Conservation (phyloP, 306 rosid species). For the Benincasa hispida region DNA sequence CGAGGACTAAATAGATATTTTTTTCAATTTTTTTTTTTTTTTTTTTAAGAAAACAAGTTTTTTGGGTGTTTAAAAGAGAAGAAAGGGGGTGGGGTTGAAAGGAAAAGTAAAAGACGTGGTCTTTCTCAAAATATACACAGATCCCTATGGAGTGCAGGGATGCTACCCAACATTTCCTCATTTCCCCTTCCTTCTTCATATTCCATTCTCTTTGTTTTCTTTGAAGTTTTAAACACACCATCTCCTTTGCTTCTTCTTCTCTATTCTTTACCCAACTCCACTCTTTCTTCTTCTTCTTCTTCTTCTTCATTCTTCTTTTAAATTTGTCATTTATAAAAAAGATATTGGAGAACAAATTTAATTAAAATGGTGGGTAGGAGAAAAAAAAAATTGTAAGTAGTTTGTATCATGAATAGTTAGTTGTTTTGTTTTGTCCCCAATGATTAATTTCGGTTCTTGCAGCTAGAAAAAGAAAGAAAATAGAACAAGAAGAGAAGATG, state of each 20-base stretch:
- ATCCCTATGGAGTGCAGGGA: constrained; percentile 92
- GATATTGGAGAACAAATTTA: background rate
- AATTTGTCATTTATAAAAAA: background rate
- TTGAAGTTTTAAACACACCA: constrained; percentile 42
- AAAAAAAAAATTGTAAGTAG: background rate
- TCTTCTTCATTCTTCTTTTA: background rate
- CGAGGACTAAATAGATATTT: too few relatives aligned
- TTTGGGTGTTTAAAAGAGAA: background rate
- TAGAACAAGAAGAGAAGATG: constrained; percentile 24
- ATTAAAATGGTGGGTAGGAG: background rate
- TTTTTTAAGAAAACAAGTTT: too few relatives aligned
- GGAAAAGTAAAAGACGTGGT: constrained; percentile 34
- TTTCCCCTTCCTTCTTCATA: constrained; percentile 1
- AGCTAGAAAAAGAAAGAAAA: background rate
- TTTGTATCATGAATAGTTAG: too few relatives aligned
- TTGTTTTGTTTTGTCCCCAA: background rate
- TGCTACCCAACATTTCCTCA: constrained; percentile 44
- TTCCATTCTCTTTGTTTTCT: constrained; percentile 41
- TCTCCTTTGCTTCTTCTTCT: constrained; percentile 18
- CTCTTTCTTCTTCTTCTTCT: background rate
- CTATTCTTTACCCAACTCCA: background rate
- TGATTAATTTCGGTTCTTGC: background rate
- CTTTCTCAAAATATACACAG: constrained; percentile 59
- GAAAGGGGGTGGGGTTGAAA: background rate
- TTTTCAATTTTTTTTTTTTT: too few relatives aligned